Evolutionary conservation across 2,329 filamentous ascomycete genomes (phyloP), one percentile per base, ranked within the genome.

Genomic region (Mollisiaceae sp.): DNA sequence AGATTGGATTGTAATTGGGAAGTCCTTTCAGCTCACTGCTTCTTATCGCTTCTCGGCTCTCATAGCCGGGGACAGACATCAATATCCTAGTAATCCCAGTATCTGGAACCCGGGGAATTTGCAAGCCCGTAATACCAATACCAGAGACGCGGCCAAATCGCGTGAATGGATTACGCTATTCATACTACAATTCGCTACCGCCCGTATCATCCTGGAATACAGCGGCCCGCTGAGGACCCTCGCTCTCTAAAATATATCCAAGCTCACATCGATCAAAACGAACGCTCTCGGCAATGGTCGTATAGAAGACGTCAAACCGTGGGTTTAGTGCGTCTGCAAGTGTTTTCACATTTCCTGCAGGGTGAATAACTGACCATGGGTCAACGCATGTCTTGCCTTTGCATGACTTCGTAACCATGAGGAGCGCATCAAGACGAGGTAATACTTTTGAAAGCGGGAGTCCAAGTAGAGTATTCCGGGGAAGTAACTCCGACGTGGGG

Each of bases 351-450:
- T 80, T 73, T 18, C 67, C 84, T 1, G 75, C 76, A 0, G 86
- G 86, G 69, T 89, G 86, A 1, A 89, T 76, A 1, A 80, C 79
- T 15, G 77, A 77, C 87, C 87, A 89, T 0, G 87, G 87, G 27
- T 82, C 75, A 4, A 81, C 77, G 70, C 87, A 89, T 0, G 80
- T 79, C 11, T 77, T 69, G 9, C 80, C 83, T 71, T 84, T 83
- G 75, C 87, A 89, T 4, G 84, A 84, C 76, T 89, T 89, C 27
- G 87, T 78, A 1, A 88, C 84, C 66, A 89, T 77, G 56, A 89
- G 78, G 1, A 90, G 78, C 2, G 85, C 78, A 67, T 89, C 86
- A 0, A 90, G 79, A 2, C 86, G 82, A 24, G 79, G 76, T 2
- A 83, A 70, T 0, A 86, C 77, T 60, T 81, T 79, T 6, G 72